Percentiles rank a stretch among this genome's conserved stretches.
Conservation (phyloP, 2,329 filamentous ascomycete species). For the Paecilomyces formosus region DNA sequence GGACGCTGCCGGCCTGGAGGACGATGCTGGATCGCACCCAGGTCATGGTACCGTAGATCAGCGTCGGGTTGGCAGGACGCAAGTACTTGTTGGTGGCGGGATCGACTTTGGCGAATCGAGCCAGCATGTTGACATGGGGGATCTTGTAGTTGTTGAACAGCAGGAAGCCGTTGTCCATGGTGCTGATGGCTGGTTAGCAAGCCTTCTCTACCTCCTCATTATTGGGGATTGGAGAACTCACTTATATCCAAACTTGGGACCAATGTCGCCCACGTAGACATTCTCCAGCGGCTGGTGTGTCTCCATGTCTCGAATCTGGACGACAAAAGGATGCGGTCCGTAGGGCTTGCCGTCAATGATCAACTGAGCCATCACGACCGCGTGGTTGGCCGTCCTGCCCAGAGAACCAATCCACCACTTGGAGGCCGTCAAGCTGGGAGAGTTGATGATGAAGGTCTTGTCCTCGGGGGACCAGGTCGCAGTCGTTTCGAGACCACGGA, state of each 20-base stretch:
- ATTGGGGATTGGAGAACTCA: conserved; percentile 16
- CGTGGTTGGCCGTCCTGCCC: conserved; percentile 67
- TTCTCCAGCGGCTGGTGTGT: conserved; percentile 63
- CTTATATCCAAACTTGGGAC: conserved; percentile 61
- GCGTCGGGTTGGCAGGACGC: conserved; percentile 56
- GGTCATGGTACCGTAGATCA: conserved; percentile 69
- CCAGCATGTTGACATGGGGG: conserved; percentile 66
- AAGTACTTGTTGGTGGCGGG: conserved; percentile 59
- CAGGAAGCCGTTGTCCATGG: conserved; percentile 75
- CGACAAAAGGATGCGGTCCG: conserved; percentile 71
- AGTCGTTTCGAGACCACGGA: conserved; percentile 63
- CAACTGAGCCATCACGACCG: conserved; percentile 72
- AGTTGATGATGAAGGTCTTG: conserved; percentile 69
- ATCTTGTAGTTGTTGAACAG: conserved; percentile 71
- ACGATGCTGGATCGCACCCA: conserved; percentile 69
- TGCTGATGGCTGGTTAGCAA: conserved; percentile 29
- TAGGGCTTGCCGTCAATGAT: conserved; percentile 60
- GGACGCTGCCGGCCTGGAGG: conserved; percentile 61
- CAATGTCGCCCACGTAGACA: conserved; percentile 70
- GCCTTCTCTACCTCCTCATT: neutral
- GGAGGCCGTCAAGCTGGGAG: conserved; percentile 63
- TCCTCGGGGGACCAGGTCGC: conserved; percentile 67
- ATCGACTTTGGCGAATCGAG: conserved; percentile 57
- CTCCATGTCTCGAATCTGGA: conserved; percentile 63
- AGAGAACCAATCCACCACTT: conserved; percentile 85